A percentile compares a stretch with the other conserved stretches of the same genome.
Conservation (phyloP, 1,284 basidiomycete species). For the Boletus sp. region DNA sequence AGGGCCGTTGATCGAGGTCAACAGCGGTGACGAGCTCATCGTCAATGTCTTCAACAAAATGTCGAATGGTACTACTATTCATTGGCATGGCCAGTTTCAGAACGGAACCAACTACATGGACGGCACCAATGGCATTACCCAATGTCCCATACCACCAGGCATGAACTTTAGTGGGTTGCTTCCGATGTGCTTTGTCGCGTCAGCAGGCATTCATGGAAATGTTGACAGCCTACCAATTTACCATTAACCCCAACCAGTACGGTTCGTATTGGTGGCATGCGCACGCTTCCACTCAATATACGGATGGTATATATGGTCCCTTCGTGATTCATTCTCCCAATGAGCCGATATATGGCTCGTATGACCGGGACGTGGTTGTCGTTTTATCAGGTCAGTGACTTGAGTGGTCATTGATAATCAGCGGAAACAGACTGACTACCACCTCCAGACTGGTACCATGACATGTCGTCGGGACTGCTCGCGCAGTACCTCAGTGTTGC, state of each 20-base stretch:
- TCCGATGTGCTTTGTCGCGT: not conserved
- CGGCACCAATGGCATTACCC: conserved; percentile 38
- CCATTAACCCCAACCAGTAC: conserved; percentile 38
- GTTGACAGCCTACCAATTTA: conserved; percentile 34
- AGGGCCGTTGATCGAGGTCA: conserved; percentile 38
- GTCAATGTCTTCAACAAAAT: conserved; percentile 40
- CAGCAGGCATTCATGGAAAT: conserved; percentile 8
- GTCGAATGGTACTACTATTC: conserved; percentile 38
- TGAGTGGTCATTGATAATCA: not conserved
- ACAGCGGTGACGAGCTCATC: conserved; percentile 38
- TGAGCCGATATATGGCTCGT: conserved; percentile 35
- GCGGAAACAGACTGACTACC: not conserved
- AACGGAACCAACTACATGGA: conserved; percentile 43
- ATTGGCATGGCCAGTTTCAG: conserved; percentile 41
- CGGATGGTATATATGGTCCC: conserved; percentile 40
- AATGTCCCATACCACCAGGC: conserved; percentile 39
- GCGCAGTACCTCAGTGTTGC: conserved; percentile 33
- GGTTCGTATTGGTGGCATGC: conserved; percentile 40
- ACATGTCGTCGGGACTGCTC: conserved; percentile 37
- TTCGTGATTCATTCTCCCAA: conserved; percentile 38
- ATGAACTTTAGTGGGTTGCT: conserved; percentile 37
- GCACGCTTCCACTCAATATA: conserved; percentile 39
- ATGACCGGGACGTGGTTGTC: conserved; percentile 34
- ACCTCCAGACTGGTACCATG: conserved; percentile 37
- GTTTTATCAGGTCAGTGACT: conserved; percentile 34